Conservation (phyloP, 2,329 filamentous ascomycete species). For the Pseudonectria buxi region DNA sequence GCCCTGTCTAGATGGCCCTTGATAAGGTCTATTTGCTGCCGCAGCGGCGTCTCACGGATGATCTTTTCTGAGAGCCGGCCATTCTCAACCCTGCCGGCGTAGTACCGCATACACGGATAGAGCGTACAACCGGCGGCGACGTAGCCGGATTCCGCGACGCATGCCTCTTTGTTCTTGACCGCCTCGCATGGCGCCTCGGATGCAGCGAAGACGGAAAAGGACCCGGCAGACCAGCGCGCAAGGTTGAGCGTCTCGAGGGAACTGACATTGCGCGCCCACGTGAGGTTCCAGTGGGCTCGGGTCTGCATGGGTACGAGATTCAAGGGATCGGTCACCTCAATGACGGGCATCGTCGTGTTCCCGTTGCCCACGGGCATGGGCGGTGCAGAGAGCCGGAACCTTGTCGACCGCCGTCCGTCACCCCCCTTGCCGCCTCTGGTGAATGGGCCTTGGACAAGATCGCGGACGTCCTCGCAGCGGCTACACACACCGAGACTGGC, state of each 20-base stretch:
- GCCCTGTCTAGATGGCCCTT: background rate
- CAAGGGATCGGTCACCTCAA: background rate
- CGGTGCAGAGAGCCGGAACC: no score
- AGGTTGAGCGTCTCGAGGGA: background rate
- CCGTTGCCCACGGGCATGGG: no score
- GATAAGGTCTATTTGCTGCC: background rate
- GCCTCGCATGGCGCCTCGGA: conserved; percentile 3
- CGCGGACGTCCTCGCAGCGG: background rate
- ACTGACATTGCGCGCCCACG: conserved; percentile 1
- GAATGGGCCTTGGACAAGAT: background rate
- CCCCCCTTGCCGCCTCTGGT: no score
- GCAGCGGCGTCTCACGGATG: conserved; percentile 1
- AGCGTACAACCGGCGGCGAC: conserved; percentile 2
- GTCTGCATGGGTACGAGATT: background rate
- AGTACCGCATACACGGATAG: conserved; percentile 5
- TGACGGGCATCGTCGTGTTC: no score
- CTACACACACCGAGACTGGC: conserved; percentile 4
- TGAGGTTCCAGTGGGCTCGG: background rate
- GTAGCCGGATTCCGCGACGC: conserved; percentile 1
- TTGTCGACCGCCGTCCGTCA: no score
- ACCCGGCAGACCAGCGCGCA: conserved; percentile 1
- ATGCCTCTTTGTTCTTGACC: background rate
- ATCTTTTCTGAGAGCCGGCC: conserved; percentile 1
- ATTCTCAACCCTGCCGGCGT: background rate
- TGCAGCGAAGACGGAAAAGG: conserved; percentile 1